Evolutionary conservation across 192 early-diverging fungal genomes (phyloP).

Genomic region (Kappamyces sp.): DNA sequence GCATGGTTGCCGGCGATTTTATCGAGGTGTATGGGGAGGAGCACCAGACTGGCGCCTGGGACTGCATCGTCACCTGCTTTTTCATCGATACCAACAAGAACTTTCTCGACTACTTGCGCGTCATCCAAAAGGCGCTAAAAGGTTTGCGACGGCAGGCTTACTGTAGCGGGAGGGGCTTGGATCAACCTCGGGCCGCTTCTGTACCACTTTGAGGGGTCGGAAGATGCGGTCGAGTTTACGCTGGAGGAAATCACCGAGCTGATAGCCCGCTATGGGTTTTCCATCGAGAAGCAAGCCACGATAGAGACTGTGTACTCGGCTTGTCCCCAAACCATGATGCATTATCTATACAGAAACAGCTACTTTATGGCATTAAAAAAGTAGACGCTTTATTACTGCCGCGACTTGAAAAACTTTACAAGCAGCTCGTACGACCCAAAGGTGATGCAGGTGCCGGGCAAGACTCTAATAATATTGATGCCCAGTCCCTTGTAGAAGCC

Average conservation of each 20-base stretch:
- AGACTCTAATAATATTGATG: slow-evolving; percentile 76
- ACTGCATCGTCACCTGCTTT: slow-evolving; percentile 89
- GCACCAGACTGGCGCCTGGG: slow-evolving; percentile 65
- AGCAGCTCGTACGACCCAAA: slow-evolving; percentile 84
- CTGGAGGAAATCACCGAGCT: slow-evolving; percentile 69
- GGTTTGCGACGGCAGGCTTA: slow-evolving; percentile 12
- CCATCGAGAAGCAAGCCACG: neutral
- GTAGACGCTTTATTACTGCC: slow-evolving; percentile 2
- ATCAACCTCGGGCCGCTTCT: slow-evolving; percentile 69
- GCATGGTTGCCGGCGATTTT: slow-evolving; percentile 98
- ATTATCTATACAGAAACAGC: slow-evolving; percentile 16
- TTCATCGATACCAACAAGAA: slow-evolving; percentile 98
- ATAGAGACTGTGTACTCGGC: slow-evolving; percentile 22
- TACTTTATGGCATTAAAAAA: slow-evolving; percentile 18
- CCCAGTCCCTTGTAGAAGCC: slow-evolving; percentile 76
- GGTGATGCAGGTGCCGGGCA: slow-evolving; percentile 90
- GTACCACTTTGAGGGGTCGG: slow-evolving; percentile 90
- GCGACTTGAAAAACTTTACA: neutral
- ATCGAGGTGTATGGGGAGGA: slow-evolving; percentile 74
- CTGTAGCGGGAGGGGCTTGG: slow-evolving; percentile 24
- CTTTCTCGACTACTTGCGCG: slow-evolving; percentile 78
- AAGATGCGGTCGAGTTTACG: slow-evolving; percentile 81
- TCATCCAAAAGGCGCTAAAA: slow-evolving; percentile 70
- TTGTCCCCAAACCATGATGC: slow-evolving; percentile 22
- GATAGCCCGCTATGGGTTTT: slow-evolving; percentile 13